Percentiles rank a stretch among this genome's conserved stretches.
phyloP scores from a whole-genome alignment of 2,329 filamentous ascomycete genomes.

The Paecilomyces fulvus region DNA sequence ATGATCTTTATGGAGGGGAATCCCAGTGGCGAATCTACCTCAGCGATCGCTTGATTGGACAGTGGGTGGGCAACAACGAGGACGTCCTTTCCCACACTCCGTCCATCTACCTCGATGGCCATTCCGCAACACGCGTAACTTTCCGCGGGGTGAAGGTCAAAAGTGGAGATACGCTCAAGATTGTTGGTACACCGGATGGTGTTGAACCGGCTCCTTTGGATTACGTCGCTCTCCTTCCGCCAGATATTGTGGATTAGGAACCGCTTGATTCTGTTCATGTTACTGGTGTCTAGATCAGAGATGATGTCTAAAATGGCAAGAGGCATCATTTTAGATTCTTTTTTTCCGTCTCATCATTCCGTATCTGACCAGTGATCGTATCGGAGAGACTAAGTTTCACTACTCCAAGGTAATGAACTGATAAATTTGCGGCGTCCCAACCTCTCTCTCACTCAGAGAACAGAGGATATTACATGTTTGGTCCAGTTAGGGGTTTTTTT shows the following conservation, averaged over 20 bases:
- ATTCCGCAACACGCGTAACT: constrained; percentile 55
- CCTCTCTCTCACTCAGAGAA: too few species aligned
- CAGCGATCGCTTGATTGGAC: constrained; percentile 45
- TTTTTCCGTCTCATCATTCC: too few species aligned
- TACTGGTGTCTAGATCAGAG: too few species aligned
- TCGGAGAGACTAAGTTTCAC: too few species aligned
- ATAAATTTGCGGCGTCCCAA: too few species aligned
- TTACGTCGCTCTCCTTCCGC: constrained; percentile 55
- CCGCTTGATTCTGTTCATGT: not conserved
- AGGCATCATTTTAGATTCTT: too few species aligned
- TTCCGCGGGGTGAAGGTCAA: constrained; percentile 45
- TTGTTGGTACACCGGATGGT: constrained; percentile 52
- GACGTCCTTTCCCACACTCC: constrained; percentile 51
- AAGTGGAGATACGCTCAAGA: constrained; percentile 45
- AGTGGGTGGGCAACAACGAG: constrained; percentile 55
- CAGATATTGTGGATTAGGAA: constrained; percentile 46
- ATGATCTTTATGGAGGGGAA: constrained; percentile 51
- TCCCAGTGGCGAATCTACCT: constrained; percentile 49
- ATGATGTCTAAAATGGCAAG: too few species aligned
- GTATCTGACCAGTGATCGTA: too few species aligned
- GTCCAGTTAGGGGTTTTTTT: too few species aligned
- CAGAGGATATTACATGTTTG: too few species aligned
- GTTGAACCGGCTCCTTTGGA: constrained; percentile 58
- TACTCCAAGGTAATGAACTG: too few species aligned
- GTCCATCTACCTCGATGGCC: constrained; percentile 53